A percentile compares a stretch with the other conserved stretches of the same genome.
These are phyloP conservation scores for Baudoinia panamericana DNA, from an alignment of 495 filamentous ascomycete species.

Conservation along the genomic window DNA sequence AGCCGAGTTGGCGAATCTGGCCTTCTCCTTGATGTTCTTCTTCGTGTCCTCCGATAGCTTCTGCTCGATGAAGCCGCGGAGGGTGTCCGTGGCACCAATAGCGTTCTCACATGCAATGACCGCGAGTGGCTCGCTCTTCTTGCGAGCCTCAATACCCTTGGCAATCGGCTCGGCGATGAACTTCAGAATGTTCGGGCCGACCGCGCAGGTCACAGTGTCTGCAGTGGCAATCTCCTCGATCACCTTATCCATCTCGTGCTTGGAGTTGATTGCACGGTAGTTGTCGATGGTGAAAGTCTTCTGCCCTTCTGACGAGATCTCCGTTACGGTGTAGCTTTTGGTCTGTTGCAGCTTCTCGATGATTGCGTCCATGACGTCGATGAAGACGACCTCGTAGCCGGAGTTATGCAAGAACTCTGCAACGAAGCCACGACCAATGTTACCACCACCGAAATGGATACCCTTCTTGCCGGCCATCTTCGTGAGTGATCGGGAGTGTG, in stretches of 20 bases:
- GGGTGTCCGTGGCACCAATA: constrained; percentile 77
- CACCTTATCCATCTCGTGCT: constrained; percentile 63
- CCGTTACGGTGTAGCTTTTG: constrained; percentile 75
- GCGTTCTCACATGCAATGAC: constrained; percentile 98
- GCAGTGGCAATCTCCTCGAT: constrained; percentile 74
- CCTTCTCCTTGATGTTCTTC: constrained; percentile 29
- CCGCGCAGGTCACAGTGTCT: constrained; percentile 86
- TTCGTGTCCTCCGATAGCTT: constrained; percentile 30
- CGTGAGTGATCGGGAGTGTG: background rate
- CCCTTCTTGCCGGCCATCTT: constrained; percentile 50
- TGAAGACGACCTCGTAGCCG: constrained; percentile 86
- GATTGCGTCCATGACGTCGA: constrained; percentile 74
- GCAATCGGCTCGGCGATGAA: constrained; percentile 90
- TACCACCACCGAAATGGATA: constrained; percentile 87
- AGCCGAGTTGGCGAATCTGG: constrained; percentile 83
- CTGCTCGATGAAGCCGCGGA: constrained; percentile 68
- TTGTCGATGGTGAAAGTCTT: constrained; percentile 72
- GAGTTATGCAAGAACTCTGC: constrained; percentile 70
- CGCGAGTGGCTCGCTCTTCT: constrained; percentile 56
- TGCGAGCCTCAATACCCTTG: constrained; percentile 71
- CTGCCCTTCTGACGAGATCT: constrained; percentile 79
- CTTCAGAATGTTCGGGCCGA: constrained; percentile 88
- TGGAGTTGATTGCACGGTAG: constrained; percentile 91
- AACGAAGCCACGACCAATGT: constrained; percentile 56
- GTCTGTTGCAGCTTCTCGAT: constrained; percentile 63